Conservation (phyloP, 257 asterid species). For the Scutellaria minor region DNA sequence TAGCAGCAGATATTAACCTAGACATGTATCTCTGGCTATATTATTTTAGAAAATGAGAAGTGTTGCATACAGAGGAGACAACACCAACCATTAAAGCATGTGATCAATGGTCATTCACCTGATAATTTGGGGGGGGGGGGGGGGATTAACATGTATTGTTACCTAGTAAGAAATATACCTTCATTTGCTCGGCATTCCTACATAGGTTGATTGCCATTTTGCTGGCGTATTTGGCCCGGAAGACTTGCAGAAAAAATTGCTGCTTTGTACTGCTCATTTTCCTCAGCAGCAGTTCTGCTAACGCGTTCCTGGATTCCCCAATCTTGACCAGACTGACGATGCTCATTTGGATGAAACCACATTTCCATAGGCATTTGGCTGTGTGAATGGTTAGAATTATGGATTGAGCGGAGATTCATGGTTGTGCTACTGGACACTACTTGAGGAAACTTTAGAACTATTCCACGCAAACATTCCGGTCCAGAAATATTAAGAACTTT, state of each 20-base stretch:
- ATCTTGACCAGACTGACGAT: constrained; percentile 45
- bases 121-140: background rate
- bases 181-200: constrained; percentile 46
- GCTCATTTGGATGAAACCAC: constrained; percentile 35
- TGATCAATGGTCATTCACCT: background rate
- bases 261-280: constrained; percentile 65
- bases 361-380: constrained; percentile 48
- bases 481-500: constrained; percentile 66
- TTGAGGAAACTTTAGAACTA: constrained; percentile 64
- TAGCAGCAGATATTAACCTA: background rate
- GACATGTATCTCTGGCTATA: background rate
- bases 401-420: constrained; percentile 37
- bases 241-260: constrained; percentile 79
- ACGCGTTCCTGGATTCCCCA: constrained; percentile 50
- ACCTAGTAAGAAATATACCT: constrained; percentile 21
- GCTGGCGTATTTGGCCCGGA: constrained; percentile 62
- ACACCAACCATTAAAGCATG: background rate
- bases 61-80: constrained; percentile 6
- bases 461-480: constrained; percentile 79
- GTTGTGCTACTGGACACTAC: constrained; percentile 38
- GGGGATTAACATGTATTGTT: constrained; percentile 43
- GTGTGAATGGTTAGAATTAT: constrained; percentile 27
- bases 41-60: constrained; percentile 1
- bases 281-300: constrained; percentile 61
- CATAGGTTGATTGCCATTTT: constrained; percentile 54